A percentile compares a stretch with the other conserved stretches of the same genome.
Conservation (phyloP, 257 asterid species). For the Primulina huaijiensis region DNA sequence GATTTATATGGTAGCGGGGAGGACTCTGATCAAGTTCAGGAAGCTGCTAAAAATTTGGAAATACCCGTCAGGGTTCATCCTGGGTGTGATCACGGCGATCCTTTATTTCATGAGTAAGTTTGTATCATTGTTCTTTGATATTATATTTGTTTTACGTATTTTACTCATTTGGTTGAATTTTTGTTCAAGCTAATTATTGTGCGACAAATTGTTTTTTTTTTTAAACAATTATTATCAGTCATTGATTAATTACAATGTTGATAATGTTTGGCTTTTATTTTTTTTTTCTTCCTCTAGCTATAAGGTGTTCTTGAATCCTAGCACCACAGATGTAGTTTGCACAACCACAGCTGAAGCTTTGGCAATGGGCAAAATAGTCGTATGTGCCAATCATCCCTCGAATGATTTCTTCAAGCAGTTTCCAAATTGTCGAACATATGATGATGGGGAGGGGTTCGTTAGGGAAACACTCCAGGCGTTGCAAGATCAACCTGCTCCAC, state of each 20-base stretch:
- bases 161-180: background rate
- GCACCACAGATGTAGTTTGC: conserved; percentile 99
- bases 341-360: conserved; percentile 96
- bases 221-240: background rate
- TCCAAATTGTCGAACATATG: conserved; percentile 82
- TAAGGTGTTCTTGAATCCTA: conserved; percentile 86
- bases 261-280: conserved; percentile 14
- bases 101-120: conserved; percentile 88
- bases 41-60: conserved; percentile 65
- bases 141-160: background rate
- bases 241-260: background rate
- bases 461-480: conserved; percentile 63
- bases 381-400: conserved; percentile 92
- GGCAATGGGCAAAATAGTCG: conserved; percentile 95
- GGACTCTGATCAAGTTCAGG: conserved; percentile 72
- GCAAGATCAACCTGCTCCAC: conserved; percentile 68
- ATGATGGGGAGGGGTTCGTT: conserved; percentile 66
- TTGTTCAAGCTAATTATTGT: conserved; percentile 2
- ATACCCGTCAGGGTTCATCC: conserved; percentile 74
- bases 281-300: conserved; percentile 49
- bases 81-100: conserved; percentile 93
- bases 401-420: conserved; percentile 97
- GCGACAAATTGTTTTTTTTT: conserved; percentile 8
- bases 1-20: conserved; percentile 95
- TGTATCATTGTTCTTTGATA: conserved; percentile 12